Evolutionary conservation across 2,329 filamentous ascomycete species (phyloP), one percentile per base, ranked within the genome.

Genomic region (Apiospora hydei): DNA sequence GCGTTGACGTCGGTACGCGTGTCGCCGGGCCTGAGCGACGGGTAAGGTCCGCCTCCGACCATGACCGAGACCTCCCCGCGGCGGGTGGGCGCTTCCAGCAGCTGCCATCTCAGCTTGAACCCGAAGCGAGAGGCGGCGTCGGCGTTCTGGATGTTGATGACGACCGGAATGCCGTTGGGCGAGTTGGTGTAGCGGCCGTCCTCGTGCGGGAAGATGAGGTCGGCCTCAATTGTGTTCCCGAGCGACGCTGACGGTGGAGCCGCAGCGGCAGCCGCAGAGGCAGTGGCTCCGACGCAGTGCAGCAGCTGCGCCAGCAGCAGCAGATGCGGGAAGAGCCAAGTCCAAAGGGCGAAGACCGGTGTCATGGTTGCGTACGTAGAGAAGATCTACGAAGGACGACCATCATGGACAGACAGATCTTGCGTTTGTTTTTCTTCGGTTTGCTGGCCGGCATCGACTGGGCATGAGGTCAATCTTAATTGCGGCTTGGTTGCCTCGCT

Each of bases 131-230:
- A 16, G 16, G 53, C 53, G 7, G 16, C 53, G 30, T 8, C 53
- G 7, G 53, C 26, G 30, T 61, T 61, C 14, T 61, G 53, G 6
- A 61, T 61, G 30, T 30, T 30, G 53, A 61, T 38, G 26, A 61
- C 53, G 30, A 61, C 18, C 16, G 53, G 53, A 14, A 61, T 14
- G 30, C 53, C 53, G 7, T 61, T 21, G 30, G 7, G 7, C 53
- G 53, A 38, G 16, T 38, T 34, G 16, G 30, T 7, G 18, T 41
- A 64, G 57, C 57, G 57, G 8, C 57, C 57, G 1, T 11, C 18
- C 30, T n/a, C 30, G 57, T 41, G 57, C 57, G 57, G 57, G 34
- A 64, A 64, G 30, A 64, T 38, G 57, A 64, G 57, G 5, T 64
- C 57, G 7, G 34, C 34, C 34, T 64, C 34, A 24, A 64, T 64